phyloP scores from a whole-genome alignment of 2,329 filamentous ascomycete species.

The Balansia obtecta region DNA sequence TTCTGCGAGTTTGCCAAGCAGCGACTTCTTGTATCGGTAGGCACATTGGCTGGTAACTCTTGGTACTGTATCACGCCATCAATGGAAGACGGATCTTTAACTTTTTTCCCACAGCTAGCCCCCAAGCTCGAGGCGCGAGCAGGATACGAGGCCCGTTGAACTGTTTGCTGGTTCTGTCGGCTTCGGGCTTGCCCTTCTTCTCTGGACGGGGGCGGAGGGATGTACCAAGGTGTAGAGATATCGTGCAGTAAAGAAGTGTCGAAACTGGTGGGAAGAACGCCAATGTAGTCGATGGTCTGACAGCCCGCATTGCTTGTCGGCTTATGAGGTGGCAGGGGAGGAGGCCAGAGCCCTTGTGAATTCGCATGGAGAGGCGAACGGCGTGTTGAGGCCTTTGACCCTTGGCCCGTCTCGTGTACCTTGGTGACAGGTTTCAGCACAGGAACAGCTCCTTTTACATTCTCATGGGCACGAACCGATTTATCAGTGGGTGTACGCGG shows the following conservation, averaged over 20 bases:
- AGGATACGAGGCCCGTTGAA: constrained; percentile 12
- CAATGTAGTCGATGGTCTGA: constrained; percentile 12
- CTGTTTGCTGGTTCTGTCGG: neutral
- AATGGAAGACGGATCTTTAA: constrained; percentile 10
- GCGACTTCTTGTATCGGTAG: neutral
- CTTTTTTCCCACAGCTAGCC: constrained; percentile 5
- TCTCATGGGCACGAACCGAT: constrained; percentile 17
- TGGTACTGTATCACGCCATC: constrained; percentile 11
- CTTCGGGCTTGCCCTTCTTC: neutral
- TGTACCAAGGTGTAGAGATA: constrained; percentile 8
- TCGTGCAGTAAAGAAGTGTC: constrained; percentile 12
- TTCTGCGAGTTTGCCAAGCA: neutral
- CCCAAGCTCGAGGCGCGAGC: constrained; percentile 16
- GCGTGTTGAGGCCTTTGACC: neutral
- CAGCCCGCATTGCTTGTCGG: constrained; percentile 9
- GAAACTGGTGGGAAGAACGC: constrained; percentile 13
- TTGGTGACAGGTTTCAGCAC: constrained; percentile 21
- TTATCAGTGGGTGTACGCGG: constrained; percentile 4
- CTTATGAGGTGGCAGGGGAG: constrained; percentile 4
- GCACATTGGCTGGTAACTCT: neutral
- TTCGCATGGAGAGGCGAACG: neutral
- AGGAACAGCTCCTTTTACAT: constrained; percentile 25
- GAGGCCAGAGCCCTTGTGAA: constrained; percentile 1
- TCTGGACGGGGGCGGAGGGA: constrained; percentile 1
- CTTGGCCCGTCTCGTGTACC: constrained; percentile 8